Percentiles rank a stretch among this genome's conserved stretches.
Evolutionary conservation across 371 early-diverging fungal species (phyloP).

Genomic region (Actinomortierella ambigua): DNA sequence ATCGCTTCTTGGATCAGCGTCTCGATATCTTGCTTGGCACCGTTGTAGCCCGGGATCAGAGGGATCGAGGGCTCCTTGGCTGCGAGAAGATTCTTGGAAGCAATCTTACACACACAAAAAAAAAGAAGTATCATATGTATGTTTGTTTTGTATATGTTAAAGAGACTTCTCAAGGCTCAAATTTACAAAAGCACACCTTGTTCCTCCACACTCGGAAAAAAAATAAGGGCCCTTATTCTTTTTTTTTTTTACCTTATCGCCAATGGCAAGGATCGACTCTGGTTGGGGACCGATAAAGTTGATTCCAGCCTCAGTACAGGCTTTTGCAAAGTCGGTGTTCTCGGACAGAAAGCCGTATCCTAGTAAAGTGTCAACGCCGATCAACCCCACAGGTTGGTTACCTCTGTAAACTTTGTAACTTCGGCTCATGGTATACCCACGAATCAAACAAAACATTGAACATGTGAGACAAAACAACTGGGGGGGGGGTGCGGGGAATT

Average conservation of each 20-base stretch:
- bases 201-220: too few species aligned
- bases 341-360: constrained; percentile 92
- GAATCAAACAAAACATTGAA: neutral
- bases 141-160: too few species aligned
- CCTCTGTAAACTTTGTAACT: neutral
- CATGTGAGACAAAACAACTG: neutral
- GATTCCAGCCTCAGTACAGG: constrained; percentile 62
- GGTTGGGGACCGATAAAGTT: constrained; percentile 79
- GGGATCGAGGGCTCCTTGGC: constrained; percentile 51
- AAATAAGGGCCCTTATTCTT: too few species aligned
- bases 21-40: constrained; percentile 53
- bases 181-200: too few species aligned
- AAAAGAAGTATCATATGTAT: constrained; percentile 16
- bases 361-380: constrained; percentile 6
- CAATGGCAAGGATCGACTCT: constrained; percentile 87
- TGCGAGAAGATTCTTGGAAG: constrained; percentile 56
- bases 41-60: constrained; percentile 70
- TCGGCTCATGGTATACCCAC: neutral
- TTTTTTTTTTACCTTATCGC: constrained; percentile 81
- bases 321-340: constrained; percentile 75
- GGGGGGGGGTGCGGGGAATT: neutral
- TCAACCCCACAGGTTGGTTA: neutral
- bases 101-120: constrained; percentile 31
- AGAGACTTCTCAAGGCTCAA: too few species aligned
- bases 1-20: constrained; percentile 56